phyloP scores from a whole-genome alignment of 345 rosid species.

The Trapa incisa region DNA sequence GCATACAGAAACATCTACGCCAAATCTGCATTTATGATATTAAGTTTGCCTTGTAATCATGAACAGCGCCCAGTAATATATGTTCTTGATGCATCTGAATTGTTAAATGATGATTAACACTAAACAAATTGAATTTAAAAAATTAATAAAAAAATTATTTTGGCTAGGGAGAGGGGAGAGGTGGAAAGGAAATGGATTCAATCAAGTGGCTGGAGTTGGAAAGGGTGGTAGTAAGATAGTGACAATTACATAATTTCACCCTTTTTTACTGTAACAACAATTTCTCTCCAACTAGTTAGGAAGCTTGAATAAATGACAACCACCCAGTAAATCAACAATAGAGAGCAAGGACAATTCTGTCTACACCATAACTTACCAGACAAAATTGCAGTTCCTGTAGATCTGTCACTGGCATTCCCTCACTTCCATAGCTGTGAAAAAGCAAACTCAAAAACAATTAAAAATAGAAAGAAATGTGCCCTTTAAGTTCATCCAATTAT shows the following conservation, averaged over 20 bases:
- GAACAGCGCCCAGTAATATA: not conserved
- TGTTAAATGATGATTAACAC: not conserved
- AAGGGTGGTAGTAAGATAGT: not conserved
- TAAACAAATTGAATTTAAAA: not conserved
- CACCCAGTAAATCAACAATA: not conserved
- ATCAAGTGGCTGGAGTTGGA: not conserved
- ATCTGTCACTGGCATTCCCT: conserved; percentile 56
- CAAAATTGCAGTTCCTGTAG: conserved; percentile 40
- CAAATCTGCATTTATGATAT: not conserved
- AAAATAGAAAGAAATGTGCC: not conserved
- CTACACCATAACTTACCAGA: conserved; percentile 29
- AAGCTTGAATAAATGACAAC: not conserved
- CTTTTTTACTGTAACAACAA: no score
- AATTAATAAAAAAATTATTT: not conserved
- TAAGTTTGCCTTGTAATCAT: not conserved
- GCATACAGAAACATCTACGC: not conserved
- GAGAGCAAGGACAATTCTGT: not conserved
- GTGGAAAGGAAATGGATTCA: not conserved
- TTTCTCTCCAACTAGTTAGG: not conserved
- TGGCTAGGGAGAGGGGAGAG: not conserved
- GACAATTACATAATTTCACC: not conserved
- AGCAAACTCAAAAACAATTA: conserved; percentile 5
- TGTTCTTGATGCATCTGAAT: not conserved
- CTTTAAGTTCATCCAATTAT: no score
- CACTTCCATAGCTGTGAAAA: conserved; percentile 71